Evolutionary conservation across 768 basidiomycete species (phyloP), one percentile per base, ranked within the genome.

Genomic region (Russula virescens): DNA sequence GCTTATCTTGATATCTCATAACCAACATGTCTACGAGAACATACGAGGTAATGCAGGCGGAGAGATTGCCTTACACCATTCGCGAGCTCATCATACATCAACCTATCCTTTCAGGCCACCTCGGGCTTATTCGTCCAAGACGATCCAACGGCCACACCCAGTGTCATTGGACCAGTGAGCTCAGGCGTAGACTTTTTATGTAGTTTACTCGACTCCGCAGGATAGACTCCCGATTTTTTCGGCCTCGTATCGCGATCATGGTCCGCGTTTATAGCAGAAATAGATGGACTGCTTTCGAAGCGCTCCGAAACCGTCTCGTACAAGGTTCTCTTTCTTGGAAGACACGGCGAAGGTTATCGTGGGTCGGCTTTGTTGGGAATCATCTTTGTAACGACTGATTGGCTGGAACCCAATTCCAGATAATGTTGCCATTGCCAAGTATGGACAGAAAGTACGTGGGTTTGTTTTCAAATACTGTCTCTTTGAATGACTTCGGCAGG

Each of bases 371-470:
- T 38, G 7, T 1, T 3, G 25, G 28, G 23, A 34, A 42, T 25
- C 23, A 18, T 26, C n/a, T 42, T 43, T 40, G 38, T 21, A 18
- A 31, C 5, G 31, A 18, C 42, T 43, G 6, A 53, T 18, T 11
- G 13, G 26, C 23, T 43, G 5, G 28, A 38, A 23, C 45, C 14
- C 35, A 31, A 38, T 25, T n/a, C 14, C 38, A 68, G 67, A 68
- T 31, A 68, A 68, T 43, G 46, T 66, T 47, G 67, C 61, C 8
- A 40, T 49, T 19, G 14, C 7, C 10, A 66, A 68, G 47, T 66
- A 68, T 47, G 51, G 67, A 6, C n/a, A 19, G 1, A 49, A 61
- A 40, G 67, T 68, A 45, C 31, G 64, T 25, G 23, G 6, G 43
- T 25, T 25, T 35, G 16, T 31, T 16, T 16, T n/a, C 14, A 16